A percentile compares a stretch with the other conserved stretches of the same genome.
These are phyloP conservation scores for Fusarium torulosum DNA, from an alignment of 2,329 filamentous ascomycete species.

Conservation along the genomic window DNA sequence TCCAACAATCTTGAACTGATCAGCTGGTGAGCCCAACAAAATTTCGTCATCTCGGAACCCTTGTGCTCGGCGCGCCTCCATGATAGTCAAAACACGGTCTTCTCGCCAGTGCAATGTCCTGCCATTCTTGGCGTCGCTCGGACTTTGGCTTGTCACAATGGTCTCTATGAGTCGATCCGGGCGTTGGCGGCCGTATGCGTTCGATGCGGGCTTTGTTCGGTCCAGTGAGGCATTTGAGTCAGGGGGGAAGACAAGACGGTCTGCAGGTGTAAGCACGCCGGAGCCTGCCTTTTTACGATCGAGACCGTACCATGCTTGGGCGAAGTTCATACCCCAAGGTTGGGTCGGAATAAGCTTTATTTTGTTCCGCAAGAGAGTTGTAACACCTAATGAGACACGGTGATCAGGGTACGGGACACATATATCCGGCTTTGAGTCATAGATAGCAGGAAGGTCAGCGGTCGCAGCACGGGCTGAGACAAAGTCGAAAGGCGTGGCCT, in stretches of 20 bases:
- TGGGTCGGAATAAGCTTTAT: constrained; percentile 70
- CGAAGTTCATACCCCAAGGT: constrained; percentile 68
- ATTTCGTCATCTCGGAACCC: constrained; percentile 78
- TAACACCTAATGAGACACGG: constrained; percentile 60
- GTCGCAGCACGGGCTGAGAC: constrained; percentile 67
- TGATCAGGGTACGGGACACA: constrained; percentile 79
- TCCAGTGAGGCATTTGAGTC: constrained; percentile 29
- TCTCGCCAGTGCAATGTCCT: constrained; percentile 74
- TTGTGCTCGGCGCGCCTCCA: constrained; percentile 77
- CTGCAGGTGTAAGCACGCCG: constrained; percentile 54
- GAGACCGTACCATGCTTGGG: constrained; percentile 58
- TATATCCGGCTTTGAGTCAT: constrained; percentile 70
- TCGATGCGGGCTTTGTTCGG: constrained; percentile 58
- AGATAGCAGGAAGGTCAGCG: constrained; percentile 71
- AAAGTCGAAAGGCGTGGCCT: constrained; percentile 70
- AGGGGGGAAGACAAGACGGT: constrained; percentile 57
- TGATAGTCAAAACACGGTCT: constrained; percentile 69
- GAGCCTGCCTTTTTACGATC: constrained; percentile 42
- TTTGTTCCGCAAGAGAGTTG: constrained; percentile 57
- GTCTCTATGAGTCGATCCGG: constrained; percentile 70
- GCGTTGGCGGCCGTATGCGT: constrained; percentile 66
- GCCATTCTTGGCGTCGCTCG: constrained; percentile 68
- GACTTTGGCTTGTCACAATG: constrained; percentile 66
- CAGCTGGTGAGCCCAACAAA: constrained; percentile 66
- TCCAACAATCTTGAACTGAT: constrained; percentile 77